Percentiles rank a stretch among this genome's conserved stretches.
Evolutionary conservation across 208 protist genomes (phyloP).

Genomic region (Novymonas esmeraldas): DNA sequence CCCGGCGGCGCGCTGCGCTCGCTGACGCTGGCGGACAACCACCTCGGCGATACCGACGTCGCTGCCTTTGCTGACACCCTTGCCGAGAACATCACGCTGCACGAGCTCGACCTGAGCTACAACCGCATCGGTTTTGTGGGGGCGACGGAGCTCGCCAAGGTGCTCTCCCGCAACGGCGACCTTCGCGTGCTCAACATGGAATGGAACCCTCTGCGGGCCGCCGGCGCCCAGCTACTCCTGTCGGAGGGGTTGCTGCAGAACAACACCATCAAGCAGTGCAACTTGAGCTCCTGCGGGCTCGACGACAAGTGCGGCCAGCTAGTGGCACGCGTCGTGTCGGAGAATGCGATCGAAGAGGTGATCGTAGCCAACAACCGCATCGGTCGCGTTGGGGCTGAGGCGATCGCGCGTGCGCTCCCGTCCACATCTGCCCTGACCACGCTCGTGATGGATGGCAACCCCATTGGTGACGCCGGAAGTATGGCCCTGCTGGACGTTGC

Average conservation of each 20-base stretch:
- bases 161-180: slow-evolving; percentile 82
- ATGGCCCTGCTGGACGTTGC: slow-evolving; percentile 56
- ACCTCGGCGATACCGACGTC: slow-evolving; percentile 75
- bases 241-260: slow-evolving; percentile 82
- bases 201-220: slow-evolving; percentile 83
- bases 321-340: slow-evolving; percentile 76
- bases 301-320: slow-evolving; percentile 74
- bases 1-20: slow-evolving; percentile 52
- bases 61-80: slow-evolving; percentile 67
- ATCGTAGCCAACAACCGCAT: slow-evolving; percentile 91
- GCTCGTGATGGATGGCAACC: slow-evolving; percentile 86
- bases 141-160: slow-evolving; percentile 70
- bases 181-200: slow-evolving; percentile 89
- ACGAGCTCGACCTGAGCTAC: slow-evolving; percentile 86
- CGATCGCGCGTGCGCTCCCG: slow-evolving; percentile 78
- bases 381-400: slow-evolving; percentile 62
- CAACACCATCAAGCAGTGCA: slow-evolving; percentile 91
- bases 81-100: slow-evolving; percentile 78
- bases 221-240: slow-evolving; percentile 62
- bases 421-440: slow-evolving; percentile 68
- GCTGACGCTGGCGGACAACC: slow-evolving; percentile 76
- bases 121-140: slow-evolving; percentile 83
- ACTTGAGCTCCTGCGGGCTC: slow-evolving; percentile 80
- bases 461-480: slow-evolving; percentile 77
- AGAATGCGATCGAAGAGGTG: slow-evolving; percentile 90